These are phyloP conservation scores for Suillus plorans DNA, from an alignment of 768 basidiomycete species.

Conservation along the genomic window DNA sequence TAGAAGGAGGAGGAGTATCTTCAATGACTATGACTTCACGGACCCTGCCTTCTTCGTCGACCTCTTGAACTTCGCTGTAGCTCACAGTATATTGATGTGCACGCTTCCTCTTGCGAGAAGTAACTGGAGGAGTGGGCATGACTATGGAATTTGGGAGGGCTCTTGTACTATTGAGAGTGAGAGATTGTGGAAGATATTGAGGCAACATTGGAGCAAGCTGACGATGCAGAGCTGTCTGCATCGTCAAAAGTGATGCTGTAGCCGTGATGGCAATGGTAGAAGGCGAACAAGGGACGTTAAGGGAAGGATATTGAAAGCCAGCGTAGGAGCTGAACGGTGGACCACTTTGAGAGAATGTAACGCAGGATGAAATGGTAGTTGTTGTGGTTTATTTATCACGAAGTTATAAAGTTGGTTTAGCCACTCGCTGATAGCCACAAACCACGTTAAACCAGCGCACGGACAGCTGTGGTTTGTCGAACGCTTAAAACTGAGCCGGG, in stretches of 20 bases:
- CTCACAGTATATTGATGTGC: conserved; percentile 78
- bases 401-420: neutral
- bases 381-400: conserved; percentile 27
- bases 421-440: conserved; percentile 13
- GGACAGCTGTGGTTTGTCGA: neutral
- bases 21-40: conserved; percentile 92
- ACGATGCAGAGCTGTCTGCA: conserved; percentile 72
- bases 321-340: conserved; percentile 33
- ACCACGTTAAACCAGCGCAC: conserved; percentile 1
- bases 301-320: conserved; percentile 36
- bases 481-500: neutral
- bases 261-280: conserved; percentile 49
- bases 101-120: conserved; percentile 81
- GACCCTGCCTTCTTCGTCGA: conserved; percentile 73
- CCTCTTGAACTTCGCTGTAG: conserved; percentile 87
- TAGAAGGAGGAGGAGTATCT: conserved; percentile 79
- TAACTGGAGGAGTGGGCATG: conserved; percentile 69
- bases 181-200: conserved; percentile 64
- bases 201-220: conserved; percentile 60
- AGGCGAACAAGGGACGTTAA: conserved; percentile 16
- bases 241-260: conserved; percentile 48
- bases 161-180: conserved; percentile 42
- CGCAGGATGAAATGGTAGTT: conserved; percentile 33
- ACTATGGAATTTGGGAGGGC: conserved; percentile 48
- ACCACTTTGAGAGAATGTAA: conserved; percentile 30